These are phyloP conservation scores for Tolypocladium cylindrosporum DNA, from an alignment of 2,329 filamentous ascomycete species.

Conservation along the genomic window DNA sequence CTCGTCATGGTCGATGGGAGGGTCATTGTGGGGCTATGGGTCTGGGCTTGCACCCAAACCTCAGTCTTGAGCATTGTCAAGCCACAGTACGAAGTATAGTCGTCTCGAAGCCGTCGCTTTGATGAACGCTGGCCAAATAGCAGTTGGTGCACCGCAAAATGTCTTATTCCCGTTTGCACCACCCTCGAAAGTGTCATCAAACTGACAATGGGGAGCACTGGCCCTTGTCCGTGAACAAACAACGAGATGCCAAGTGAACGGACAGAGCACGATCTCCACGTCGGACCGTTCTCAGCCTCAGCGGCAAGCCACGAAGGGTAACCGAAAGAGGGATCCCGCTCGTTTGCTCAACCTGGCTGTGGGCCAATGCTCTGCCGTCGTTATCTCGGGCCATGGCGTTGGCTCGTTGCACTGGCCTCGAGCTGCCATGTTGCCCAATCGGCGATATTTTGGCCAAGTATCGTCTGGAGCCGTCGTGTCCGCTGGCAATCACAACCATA, in stretches of 20 bases:
- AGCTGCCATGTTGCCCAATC: not conserved
- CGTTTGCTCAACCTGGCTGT: not conserved
- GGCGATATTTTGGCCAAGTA: not conserved
- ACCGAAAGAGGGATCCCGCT: not conserved
- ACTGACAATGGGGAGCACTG: too few relatives aligned
- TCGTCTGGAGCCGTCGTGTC: not conserved
- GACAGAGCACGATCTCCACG: not conserved
- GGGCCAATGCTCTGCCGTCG: not conserved
- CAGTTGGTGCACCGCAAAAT: too few relatives aligned
- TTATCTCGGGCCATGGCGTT: not conserved
- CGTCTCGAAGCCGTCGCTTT: too few relatives aligned
- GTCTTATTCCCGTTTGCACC: too few relatives aligned
- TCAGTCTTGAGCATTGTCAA: too few relatives aligned
- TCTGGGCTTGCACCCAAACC: too few relatives aligned
- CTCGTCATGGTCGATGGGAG: not conserved
- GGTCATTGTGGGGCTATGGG: not conserved
- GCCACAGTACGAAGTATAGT: too few relatives aligned
- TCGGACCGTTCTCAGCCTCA: not conserved
- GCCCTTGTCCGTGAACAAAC: not conserved
- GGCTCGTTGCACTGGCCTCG: not conserved
- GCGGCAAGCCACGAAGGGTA: not conserved
- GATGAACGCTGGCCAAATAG: too few relatives aligned
- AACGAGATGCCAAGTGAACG: not conserved
- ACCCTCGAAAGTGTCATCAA: too few relatives aligned
- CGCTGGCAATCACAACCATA: not conserved